Base-by-base conservation (phyloP, 2,329 filamentous ascomycete species). In the Aureobasidium sp. region DNA sequence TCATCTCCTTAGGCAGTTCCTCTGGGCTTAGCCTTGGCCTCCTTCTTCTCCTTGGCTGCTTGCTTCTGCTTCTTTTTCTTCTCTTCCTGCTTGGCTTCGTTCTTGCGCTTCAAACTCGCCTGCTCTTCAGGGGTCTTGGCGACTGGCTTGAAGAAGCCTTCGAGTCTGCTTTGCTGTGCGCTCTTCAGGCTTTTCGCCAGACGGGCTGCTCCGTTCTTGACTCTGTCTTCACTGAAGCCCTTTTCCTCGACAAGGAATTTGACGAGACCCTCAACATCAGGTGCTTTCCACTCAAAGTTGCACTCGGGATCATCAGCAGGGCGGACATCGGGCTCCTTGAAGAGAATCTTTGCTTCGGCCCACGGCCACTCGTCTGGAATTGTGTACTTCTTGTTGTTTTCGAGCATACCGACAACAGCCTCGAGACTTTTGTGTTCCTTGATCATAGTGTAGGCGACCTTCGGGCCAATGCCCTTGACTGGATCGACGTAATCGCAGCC, bases 401-500 rank as follows among this genome's bases (percentile, higher is more conserved):
- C 79, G 67, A 96, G 88, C 65, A 81, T 83, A 65, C 91, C 90
- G 47, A 97, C 87, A 1, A 99, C 87, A 63, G 89, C 89, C 72
- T 99, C 94, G 45, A 99, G 84, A 4, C 84, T 85, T 59, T 90
- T 90, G 77, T 97, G 87, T 70, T 99, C 93, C 67, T 91, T 91
- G 69, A 99, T 97, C 64, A 99, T 81, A 74, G 95, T 96, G 59
- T 97, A 82, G 1, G 94, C 94, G 0, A 94, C 97, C 69, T 86
- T 88, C 5, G 94, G 93, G 22, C 94, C 94, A 66, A 99, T 82
- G 73, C 96, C 97, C 69, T 94, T 94, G 68, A 99, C 89, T 0
- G 94, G 93, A 69, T 99, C 94, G 72, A 97, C 86, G 72, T 99
- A 99, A 74, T 99, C 94, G 76, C 94, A 99, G 68, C 94, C 94